A percentile compares a stretch with the other conserved stretches of the same genome.
Conservation (phyloP, 2,329 filamentous ascomycete species). For the Ilyonectria mors-panacis region DNA sequence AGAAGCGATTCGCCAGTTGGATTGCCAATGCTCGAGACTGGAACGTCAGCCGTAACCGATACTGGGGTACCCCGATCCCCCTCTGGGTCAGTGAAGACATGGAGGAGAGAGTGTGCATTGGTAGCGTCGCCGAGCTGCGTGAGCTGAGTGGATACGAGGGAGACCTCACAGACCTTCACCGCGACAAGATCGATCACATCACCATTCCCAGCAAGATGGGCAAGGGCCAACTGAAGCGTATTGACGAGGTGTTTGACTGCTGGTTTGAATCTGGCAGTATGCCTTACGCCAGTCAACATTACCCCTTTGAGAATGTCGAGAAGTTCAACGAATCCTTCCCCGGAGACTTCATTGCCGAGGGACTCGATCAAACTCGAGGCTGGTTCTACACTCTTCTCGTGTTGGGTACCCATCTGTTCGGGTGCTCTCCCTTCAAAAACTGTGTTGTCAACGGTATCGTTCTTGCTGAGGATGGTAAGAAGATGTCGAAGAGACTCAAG, state of each 20-base stretch:
- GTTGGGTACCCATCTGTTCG: conserved; percentile 89
- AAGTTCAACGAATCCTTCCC: conserved; percentile 87
- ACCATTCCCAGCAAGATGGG: conserved; percentile 93
- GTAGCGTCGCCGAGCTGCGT: conserved; percentile 87
- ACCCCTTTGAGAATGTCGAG: conserved; percentile 91
- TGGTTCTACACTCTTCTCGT: conserved; percentile 98
- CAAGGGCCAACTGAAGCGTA: conserved; percentile 84
- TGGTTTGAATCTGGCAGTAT: conserved; percentile 98
- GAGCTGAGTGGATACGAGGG: conserved; percentile 89
- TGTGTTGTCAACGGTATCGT: conserved; percentile 98
- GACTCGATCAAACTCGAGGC: conserved; percentile 92
- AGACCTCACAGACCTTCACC: conserved; percentile 88
- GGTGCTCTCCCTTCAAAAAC: conserved; percentile 90
- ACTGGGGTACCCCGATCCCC: conserved; percentile 95
- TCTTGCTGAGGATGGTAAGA: conserved; percentile 94
- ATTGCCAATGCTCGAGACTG: conserved; percentile 92
- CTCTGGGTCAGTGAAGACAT: conserved; percentile 93
- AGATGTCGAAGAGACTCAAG: conserved; percentile 98
- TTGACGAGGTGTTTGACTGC: conserved; percentile 94
- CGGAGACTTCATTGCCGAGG: conserved; percentile 94
- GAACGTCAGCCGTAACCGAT: conserved; percentile 94
- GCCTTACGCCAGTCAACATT: conserved; percentile 93
- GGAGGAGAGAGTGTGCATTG: conserved; percentile 88
- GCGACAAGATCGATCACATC: conserved; percentile 93
- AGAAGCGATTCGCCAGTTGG: conserved; percentile 92